A percentile compares a stretch with the other conserved stretches of the same genome.
Evolutionary conservation across 1,139 yeast genomes (phyloP).

Genomic region (Zhuliangozyma parablackwelliae): DNA sequence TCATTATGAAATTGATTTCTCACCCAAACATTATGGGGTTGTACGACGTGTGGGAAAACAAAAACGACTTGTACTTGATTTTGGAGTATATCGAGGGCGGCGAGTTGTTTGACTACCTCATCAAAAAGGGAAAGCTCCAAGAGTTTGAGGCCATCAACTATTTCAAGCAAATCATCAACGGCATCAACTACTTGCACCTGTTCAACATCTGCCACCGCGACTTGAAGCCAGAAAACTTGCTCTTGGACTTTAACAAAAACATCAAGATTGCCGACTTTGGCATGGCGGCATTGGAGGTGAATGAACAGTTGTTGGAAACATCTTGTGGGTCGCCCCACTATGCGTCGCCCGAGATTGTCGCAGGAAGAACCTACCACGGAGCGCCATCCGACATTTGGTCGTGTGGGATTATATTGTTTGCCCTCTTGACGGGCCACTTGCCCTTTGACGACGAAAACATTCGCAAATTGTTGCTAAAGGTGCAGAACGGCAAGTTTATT

Average conservation of each 20-base stretch:
- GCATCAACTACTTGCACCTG: conserved; percentile 90
- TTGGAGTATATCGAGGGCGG: conserved; percentile 97
- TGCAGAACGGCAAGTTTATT: conserved; percentile 79
- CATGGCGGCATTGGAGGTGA: conserved; percentile 97
- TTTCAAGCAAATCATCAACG: conserved; percentile 87
- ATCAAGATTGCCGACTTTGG: conserved; percentile 98
- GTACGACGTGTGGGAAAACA: conserved; percentile 98
- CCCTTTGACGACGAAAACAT: conserved; percentile 98
- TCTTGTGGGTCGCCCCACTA: conserved; percentile 98
- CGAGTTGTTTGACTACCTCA: conserved; percentile 86
- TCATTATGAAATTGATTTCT: conserved; percentile 83
- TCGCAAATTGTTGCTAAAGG: conserved; percentile 77
- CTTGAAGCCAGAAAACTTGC: conserved; percentile 88
- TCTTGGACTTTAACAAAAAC: conserved; percentile 79
- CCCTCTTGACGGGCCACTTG: conserved; percentile 86
- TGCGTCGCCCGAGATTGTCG: conserved; percentile 96
- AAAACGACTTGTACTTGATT: conserved; percentile 84
- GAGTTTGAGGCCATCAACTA: conserved; percentile 88
- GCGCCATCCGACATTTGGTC: conserved; percentile 99
- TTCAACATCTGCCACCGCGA: conserved; percentile 95
- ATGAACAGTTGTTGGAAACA: conserved; percentile 80
- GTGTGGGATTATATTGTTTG: conserved; percentile 92
- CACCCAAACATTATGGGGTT: conserved; percentile 95
- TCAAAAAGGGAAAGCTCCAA: conserved; percentile 81
- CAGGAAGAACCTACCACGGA: conserved; percentile 92